phyloP scores from a whole-genome alignment of 2,329 filamentous ascomycete genomes.

The Microsporum audouinii region DNA sequence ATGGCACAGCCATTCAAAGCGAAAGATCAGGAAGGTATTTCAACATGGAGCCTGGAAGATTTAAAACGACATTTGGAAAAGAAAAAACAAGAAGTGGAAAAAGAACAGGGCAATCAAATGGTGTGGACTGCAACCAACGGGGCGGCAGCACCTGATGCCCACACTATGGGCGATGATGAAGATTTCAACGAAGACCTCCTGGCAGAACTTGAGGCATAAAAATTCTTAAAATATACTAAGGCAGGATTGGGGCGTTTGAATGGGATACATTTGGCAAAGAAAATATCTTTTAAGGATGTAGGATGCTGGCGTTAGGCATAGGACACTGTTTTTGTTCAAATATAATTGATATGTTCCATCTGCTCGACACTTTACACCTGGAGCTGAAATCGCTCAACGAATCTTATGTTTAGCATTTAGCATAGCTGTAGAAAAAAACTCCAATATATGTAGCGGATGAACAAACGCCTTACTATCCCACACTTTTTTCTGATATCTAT shows the following conservation, averaged over 20 bases:
- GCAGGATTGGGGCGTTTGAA: not conserved
- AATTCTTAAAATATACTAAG: not conserved
- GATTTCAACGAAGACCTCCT: slow-evolving; percentile 35
- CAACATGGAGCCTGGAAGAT: slow-evolving; percentile 77
- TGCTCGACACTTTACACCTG: not conserved
- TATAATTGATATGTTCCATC: not conserved
- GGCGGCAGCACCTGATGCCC: not conserved
- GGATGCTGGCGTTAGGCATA: not conserved
- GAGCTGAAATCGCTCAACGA: not conserved
- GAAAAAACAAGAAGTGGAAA: slow-evolving; percentile 59
- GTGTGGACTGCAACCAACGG: slow-evolving; percentile 1
- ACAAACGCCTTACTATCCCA: not conserved
- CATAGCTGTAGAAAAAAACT: not conserved
- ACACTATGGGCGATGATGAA: slow-evolving; percentile 19
- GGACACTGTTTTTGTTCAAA: not conserved
- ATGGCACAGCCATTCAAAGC: slow-evolving; percentile 86
- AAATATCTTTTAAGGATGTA: not conserved
- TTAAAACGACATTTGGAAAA: slow-evolving; percentile 57
- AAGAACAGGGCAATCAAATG: slow-evolving; percentile 49
- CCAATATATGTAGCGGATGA: not conserved
- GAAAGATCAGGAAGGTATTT: slow-evolving; percentile 80
- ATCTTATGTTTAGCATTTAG: not conserved
- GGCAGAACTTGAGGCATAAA: slow-evolving; percentile 16
- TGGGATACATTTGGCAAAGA: not conserved
- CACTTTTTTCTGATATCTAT: slow-evolving; percentile 16